Base-by-base conservation (phyloP, 805 yeast genomes). In the Komagataella pastoris region DNA sequence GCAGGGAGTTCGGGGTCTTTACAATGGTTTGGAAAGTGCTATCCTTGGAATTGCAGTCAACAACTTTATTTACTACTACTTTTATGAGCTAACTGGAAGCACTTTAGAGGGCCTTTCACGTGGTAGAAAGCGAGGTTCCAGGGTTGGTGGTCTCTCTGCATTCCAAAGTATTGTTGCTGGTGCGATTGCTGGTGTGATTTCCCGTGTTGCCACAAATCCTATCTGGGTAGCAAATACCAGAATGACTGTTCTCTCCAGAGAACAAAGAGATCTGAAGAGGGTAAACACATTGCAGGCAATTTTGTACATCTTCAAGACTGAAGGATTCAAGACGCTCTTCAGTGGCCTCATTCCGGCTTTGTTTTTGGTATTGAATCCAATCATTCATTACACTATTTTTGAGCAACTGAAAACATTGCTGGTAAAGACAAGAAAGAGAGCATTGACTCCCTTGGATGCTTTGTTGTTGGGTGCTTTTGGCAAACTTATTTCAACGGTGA, bases 161-260 rank as follows among this genome's bases (percentile, higher is more conserved):
- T 51, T 73, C 3, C 89, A 88, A 66, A 77, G 88, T 51, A 83
- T 88, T 59, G 54, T 75, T 5, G 82, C 89, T 2, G 95, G 97
- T 24, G 83, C 93, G 1, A 73, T 87, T 60, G 95, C 97, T 2
- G 97, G 97, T 0, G 77, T 89, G 7, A 77, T 88, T 44, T 88
- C 97, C 3, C 85, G 89, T 49, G 70, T 85, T 18, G 74, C 82
- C 8, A 82, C 96, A 10, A 89, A 89, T 65, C 97, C 97, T 21
- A 80, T 88, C 58, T 89, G 97, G 97, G 95, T 89, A 47, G 93
- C 95, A 47, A 89, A 89, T 64, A 89, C 97, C 2, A 76, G 96
- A 61, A 80, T 84, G 77, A 86, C 95, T 58, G 88, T 90, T 17
- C 50, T 54, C 48, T 50, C 63, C 67, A 52, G 65, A 67, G 55